A percentile compares a stretch with the other conserved stretches of the same genome.
These are phyloP conservation scores for Mediolabrus comicus DNA, from an alignment of 108 stramenopile species.

Conservation along the genomic window DNA sequence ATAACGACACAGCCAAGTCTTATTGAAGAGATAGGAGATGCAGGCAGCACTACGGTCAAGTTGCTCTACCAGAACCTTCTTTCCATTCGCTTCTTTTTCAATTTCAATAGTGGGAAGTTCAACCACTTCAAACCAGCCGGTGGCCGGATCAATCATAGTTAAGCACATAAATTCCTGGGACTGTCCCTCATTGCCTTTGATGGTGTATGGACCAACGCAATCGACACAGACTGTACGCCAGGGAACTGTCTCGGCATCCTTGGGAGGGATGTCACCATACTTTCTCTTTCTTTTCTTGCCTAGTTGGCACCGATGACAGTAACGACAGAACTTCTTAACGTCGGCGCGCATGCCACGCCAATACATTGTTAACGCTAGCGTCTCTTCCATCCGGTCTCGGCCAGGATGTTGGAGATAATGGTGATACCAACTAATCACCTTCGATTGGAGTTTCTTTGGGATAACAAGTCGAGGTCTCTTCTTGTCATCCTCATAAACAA, in stretches of 20 bases:
- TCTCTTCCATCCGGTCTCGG: constrained; percentile 6
- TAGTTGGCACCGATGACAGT: neutral
- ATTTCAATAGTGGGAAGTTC: neutral
- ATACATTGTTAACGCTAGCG: neutral
- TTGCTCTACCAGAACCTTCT: neutral
- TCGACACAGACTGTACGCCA: neutral
- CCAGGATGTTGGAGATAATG: constrained; percentile 24
- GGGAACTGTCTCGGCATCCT: neutral
- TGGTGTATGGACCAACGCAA: neutral
- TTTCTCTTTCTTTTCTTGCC: neutral
- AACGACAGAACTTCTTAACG: neutral
- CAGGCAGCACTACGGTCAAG: neutral
- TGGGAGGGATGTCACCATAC: neutral
- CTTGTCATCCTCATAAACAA: neutral
- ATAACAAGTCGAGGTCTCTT: neutral
- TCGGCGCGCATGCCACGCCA: neutral
- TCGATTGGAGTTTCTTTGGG: neutral
- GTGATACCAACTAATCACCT: constrained; percentile 24
- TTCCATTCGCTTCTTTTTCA: neutral
- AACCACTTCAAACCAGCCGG: constrained; percentile 19
- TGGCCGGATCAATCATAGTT: constrained; percentile 19
- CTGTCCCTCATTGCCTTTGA: neutral
- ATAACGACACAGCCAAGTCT: constrained; percentile 7
- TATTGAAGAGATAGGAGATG: neutral
- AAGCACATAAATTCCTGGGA: neutral